Base-by-base conservation (phyloP, 2,329 filamentous ascomycete species). In the Geosmithia flava region DNA sequence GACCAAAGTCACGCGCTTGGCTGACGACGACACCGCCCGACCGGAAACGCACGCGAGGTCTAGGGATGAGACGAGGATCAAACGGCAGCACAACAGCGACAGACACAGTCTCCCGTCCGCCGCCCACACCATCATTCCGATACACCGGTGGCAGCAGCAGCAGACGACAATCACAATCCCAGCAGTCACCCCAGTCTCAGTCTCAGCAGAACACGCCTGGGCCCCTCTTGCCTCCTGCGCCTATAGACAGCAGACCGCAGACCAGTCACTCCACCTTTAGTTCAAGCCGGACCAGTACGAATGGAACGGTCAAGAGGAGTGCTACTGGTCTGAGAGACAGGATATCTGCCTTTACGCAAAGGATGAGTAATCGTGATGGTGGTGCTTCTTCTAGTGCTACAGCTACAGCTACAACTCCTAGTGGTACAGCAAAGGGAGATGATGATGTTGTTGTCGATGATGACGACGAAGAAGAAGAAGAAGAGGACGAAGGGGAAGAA, bases 271-370 rank as follows among this genome's bases (percentile, higher is more conserved):
- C 33, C 6, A 37, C 6, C 13, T 16, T 37, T 8, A 27, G 23
- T 8, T 5, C 23, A 5, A 27, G 23, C 23, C 23, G 8, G 23
- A 27, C 23, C 23, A 59, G 64, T 37, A 57, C 51, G 45, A 51
- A 49, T 5, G 57, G 60, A 20, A 55, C 59, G 19, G 54, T 60
- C 33, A 61, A 60, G 48, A 57, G 48, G 30, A 59, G 59, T 20
- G 56, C 56, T 17, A 55, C 55, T 27, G 62, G 61, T 4, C 51
- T 68, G 15, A 59, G 64, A 46, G 63, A 66, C 45, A 65, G 60
- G 50, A 54, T 68, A 16, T 62, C 55, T 42, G 62, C 63, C 16
- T 54, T 68, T 27, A 62, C 63, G 1, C 58, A 59, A 23, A 50
- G 58, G 42, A 58, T 54, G 54, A 55, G 53, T 23, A 42, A 23